Base-by-base conservation (phyloP, 2,329 filamentous ascomycete species). In the Aureobasidium mangrovei region DNA sequence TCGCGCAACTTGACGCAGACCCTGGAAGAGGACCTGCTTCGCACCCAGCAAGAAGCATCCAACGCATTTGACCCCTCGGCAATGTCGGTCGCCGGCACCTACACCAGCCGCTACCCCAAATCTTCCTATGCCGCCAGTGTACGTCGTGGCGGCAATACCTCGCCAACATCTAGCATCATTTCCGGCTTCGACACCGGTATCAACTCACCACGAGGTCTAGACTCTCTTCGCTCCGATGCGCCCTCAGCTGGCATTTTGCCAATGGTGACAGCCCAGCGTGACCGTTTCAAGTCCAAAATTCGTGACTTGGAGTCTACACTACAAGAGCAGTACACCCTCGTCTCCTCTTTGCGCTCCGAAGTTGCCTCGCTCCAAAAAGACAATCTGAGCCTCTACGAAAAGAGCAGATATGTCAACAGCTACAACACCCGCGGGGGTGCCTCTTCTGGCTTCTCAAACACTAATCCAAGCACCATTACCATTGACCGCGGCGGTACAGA, bases 271-370 rank as follows among this genome's bases (percentile, higher is more conserved):
- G 93, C 94, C 1, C 94, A 98, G 72, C 85, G 93, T 58, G 93
- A 98, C 71, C 88, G 93, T 49, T 98, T 97, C 80, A 97, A 96
- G 77, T 89, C 95, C 75, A 88, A 91, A 65, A 97, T 95, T 60
- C 75, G 83, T 0, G 87, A 98, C 67, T 81, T 98, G 26, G 93
- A 97, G 71, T 82, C 86, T 57, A 91, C 97, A 65, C 76, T 97
- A 7, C 89, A 90, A 4, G 90, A 94, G 60, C 81, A 81, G 33
- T 89, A 97, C 69, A 80, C 82, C 44, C 86, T 81, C 0, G 83
- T 96, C 26, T 91, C 90, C 24, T 86, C 91, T 35, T 77, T 98
- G 44, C 83, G 93, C 41, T 88, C 94, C 63, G 93, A 98, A 68
- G 83, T 97, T 57, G 85, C 90, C 4, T 88, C 90, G 1, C 75